phyloP scores from a whole-genome alignment of 129 eudicot species.

The Cynara cardunculus region DNA sequence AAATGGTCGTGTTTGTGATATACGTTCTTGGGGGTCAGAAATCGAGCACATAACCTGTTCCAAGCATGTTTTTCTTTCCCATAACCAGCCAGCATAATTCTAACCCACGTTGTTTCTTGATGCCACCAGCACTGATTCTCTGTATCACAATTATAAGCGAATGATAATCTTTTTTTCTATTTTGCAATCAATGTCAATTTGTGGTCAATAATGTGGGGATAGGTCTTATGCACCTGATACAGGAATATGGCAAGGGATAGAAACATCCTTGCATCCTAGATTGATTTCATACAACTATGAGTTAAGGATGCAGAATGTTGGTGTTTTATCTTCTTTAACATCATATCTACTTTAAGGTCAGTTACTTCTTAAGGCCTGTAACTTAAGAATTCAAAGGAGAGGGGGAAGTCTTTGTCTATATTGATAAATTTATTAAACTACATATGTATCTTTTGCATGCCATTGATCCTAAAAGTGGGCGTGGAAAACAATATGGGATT shows the following conservation, averaged over 20 bases:
- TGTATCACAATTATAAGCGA: not conserved
- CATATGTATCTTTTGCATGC: not conserved
- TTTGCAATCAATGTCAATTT: not conserved
- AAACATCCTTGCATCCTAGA: not conserved
- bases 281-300: not conserved
- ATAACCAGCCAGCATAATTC: not conserved
- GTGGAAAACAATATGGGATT: constrained; percentile 7
- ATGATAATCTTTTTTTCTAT: not conserved
- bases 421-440: not conserved
- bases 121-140: no score
- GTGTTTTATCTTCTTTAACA: not conserved
- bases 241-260: not conserved
- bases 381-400: not conserved
- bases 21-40: not conserved
- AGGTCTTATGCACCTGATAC: no score
- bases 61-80: not conserved
- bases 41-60: not conserved
- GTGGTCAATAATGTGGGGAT: not conserved
- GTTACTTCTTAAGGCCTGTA: not conserved
- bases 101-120: not conserved
- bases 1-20: not conserved
- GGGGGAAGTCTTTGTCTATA: not conserved
- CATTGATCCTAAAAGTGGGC: not conserved
- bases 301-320: not conserved
- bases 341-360: not conserved